Base-by-base conservation (phyloP, 2,329 filamentous ascomycete species). In the Fusarium armeniacum region DNA sequence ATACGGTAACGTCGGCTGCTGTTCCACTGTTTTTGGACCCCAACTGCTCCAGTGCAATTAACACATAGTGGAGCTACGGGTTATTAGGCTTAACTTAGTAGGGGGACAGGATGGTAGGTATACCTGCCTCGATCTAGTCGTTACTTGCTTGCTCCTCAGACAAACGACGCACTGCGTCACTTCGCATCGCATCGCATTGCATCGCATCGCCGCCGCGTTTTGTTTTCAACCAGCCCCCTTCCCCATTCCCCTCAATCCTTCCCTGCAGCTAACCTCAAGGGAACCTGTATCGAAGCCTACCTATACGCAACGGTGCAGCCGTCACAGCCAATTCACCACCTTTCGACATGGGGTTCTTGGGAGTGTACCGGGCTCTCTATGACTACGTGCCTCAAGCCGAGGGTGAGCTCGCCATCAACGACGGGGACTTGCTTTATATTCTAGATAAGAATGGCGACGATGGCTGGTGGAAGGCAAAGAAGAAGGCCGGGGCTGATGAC, bases 401-500 rank as follows among this genome's bases (percentile, higher is more conserved):
- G 76, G 92, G 92, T 71, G 95, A 98, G 86, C 86, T 98, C 65
- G 87, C 90, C 69, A 92, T 98, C 75, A 84, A 83, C 58, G 94
- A 98, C 77, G 94, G 94, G 62, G 95, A 98, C 81, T 79, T 98
- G 68, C 88, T 98, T 63, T 98, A 94, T 80, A 86, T 98, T 61
- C 82, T 97, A 60, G 93, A 97, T 75, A 97, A 97, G 83, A 91
- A 89, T 69, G 79, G 82, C 52, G 90, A 92, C 35, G 87, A 89
- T 90, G 82, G 93, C 78, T 98, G 96, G 96, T 98, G 96, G 96
- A 96, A 91, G 80, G 93, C 92, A 49, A 97, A 97, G 85, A 97
- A 97, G 85, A 93, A 91, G 83, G 93, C 94, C 69, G 88, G 87
- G 33, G 86, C 84, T 28, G 92, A 94, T 38, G 94, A 97, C 44